phyloP scores from a whole-genome alignment of 441 rosid genomes.

The Rhodomyrtus psidioides region DNA sequence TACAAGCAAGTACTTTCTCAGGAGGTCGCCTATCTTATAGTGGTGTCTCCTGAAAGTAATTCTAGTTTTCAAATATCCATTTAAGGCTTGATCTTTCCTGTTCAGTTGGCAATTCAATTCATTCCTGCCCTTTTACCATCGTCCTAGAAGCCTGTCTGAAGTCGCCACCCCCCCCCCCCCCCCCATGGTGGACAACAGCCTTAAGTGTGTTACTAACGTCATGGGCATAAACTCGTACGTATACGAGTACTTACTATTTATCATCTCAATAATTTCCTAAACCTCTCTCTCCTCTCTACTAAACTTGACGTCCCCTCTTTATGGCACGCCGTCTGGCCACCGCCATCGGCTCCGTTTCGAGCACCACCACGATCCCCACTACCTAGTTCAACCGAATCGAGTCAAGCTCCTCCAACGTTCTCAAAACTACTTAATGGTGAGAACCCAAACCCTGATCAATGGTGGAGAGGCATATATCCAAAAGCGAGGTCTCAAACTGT shows the following conservation, averaged over 20 bases:
- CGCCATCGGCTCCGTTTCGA: not conserved
- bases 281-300: not conserved
- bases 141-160: too few relatives aligned
- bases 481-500: not conserved
- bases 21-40: too few relatives aligned
- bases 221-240: not conserved
- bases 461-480: not conserved
- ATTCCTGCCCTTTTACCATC: too few relatives aligned
- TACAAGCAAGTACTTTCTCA: too few relatives aligned
- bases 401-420: not conserved
- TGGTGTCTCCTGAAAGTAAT: too few relatives aligned
- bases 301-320: not conserved
- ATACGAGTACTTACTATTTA: not conserved
- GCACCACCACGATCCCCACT: not conserved
- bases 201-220: not conserved
- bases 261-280: not conserved
- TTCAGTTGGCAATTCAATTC: too few relatives aligned
- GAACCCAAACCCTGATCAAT: not conserved
- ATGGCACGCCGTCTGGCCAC: rapidly evolving
- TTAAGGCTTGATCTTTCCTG: too few relatives aligned
- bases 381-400: not conserved
- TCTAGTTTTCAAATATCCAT: too few relatives aligned
- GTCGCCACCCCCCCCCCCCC: not conserved
- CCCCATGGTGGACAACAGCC: not conserved
- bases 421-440: not conserved